Base-by-base conservation (phyloP, 2,329 filamentous ascomycete species). In the Pseudohalonectria lignicola region DNA sequence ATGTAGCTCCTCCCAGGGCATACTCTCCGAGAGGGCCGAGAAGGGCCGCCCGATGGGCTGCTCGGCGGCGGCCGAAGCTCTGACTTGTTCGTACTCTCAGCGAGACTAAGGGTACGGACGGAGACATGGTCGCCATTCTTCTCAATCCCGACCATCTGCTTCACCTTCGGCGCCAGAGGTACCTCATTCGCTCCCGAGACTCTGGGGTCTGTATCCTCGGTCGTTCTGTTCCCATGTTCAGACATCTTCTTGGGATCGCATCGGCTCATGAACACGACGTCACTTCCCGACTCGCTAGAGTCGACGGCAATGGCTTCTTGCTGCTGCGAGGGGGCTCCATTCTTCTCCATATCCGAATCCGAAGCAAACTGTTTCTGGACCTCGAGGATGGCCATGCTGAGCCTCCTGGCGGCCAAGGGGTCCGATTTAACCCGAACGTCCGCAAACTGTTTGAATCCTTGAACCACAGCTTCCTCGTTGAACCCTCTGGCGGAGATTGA, bases 1-100 rank as follows among this genome's bases (percentile, higher is more conserved):
- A 52, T 36, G 39, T 59, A 60, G 10, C 21, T 21, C 13, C n/a
- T 26, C 23, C 1, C 18, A 39, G 5, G 30, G 37, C 28, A 17
- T 39, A 18, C 37, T 39, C 11, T 11, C n/a, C n/a, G n/a, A n/a
- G n/a, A n/a, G n/a, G n/a, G n/a, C n/a, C n/a, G n/a, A n/a, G n/a
- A n/a, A n/a, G n/a, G n/a, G n/a, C n/a, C n/a, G n/a, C n/a, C n/a
- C n/a, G n/a, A n/a, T 31, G 13, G 23, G 23, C 7, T 12, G 12
- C 23, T 12, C 8, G 23, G 23, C 7, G 12, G 12, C 12, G 8
- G 23, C 23, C 12, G 7, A 12, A 26, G 23, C n/a, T n/a, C n/a
- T 26, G 23, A 8, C 7, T 26, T 7, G 23, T 26, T 26, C 23
- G 7, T 26, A 7, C 8, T 8, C 12, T 26, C 23, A 12, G 23